Percentiles rank a stretch among this genome's conserved stretches.
These are phyloP conservation scores for Speleostelium caveatum DNA, from an alignment of 78 protist genomes.

Conservation along the genomic window DNA sequence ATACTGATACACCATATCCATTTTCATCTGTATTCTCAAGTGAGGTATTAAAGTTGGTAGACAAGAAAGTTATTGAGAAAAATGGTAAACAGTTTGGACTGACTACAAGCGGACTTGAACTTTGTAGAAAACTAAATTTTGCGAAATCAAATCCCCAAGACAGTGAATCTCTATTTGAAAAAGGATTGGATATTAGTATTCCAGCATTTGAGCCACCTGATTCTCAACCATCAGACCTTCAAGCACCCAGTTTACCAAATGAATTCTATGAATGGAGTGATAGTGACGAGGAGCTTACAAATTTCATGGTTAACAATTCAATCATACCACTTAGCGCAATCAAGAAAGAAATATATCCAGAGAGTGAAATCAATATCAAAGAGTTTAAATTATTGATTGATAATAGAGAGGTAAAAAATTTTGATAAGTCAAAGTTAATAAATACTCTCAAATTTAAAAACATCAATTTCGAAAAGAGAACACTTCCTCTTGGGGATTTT, in stretches of 20 bases:
- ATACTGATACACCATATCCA: too few relatives aligned
- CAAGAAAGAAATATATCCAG: neutral
- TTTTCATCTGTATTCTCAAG: too few relatives aligned
- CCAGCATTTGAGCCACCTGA: neutral
- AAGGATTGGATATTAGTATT: neutral
- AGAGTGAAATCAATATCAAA: neutral
- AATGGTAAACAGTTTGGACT: neutral
- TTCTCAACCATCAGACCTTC: too few relatives aligned
- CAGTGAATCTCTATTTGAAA: neutral
- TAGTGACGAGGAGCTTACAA: constrained; percentile 19
- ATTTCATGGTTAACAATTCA: neutral
- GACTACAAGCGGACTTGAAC: neutral
- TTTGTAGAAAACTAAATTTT: too few relatives aligned
- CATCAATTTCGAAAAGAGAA: neutral
- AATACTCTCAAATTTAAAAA: neutral
- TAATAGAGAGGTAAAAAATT: constrained; percentile 55
- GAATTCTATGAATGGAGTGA: constrained; percentile 52
- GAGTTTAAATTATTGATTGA: constrained; percentile 34
- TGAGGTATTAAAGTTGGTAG: too few relatives aligned
- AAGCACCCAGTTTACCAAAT: neutral
- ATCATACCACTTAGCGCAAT: neutral
- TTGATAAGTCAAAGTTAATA: constrained; percentile 1
- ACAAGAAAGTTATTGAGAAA: too few relatives aligned
- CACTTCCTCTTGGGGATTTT: constrained; percentile 31
- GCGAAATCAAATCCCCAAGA: neutral